phyloP scores from a whole-genome alignment of 345 rosid genomes.

The Citrus glauca region DNA sequence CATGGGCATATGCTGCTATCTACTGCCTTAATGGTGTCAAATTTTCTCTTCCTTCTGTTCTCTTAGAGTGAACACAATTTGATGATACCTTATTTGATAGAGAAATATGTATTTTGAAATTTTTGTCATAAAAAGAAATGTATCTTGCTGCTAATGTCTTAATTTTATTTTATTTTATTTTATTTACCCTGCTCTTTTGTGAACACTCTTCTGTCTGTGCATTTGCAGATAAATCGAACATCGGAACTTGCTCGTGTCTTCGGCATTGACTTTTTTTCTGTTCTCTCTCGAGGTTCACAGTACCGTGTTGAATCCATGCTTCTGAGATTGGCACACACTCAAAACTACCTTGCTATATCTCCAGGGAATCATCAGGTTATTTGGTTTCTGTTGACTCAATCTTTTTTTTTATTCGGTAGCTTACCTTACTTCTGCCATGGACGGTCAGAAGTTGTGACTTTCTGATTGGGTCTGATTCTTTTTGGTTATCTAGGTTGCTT shows the following conservation, averaged over 20 bases:
- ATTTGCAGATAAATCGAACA: slow-evolving; percentile 88
- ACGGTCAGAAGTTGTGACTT: slow-evolving; percentile 2
- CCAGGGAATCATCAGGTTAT: slow-evolving; percentile 89
- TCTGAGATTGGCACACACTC: slow-evolving; percentile 89
- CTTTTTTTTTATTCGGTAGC: background rate
- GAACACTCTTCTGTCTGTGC: slow-evolving; percentile 3
- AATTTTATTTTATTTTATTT: background rate
- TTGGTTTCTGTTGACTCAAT: slow-evolving; percentile 2
- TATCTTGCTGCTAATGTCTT: background rate
- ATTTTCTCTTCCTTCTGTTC: background rate
- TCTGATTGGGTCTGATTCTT: background rate
- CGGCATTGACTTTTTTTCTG: slow-evolving; percentile 97
- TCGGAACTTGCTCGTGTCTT: slow-evolving; percentile 98
- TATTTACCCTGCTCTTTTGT: background rate
- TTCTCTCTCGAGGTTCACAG: slow-evolving; percentile 96
- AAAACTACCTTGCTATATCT: slow-evolving; percentile 91
- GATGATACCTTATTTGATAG: background rate
- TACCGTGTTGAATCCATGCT: slow-evolving; percentile 98
- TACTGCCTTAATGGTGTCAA: background rate
- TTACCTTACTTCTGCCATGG: background rate
- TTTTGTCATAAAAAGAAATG: background rate
- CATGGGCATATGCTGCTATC: background rate
- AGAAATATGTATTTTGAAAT: background rate
- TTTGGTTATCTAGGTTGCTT: slow-evolving; percentile 69
- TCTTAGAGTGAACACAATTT: background rate